Conservation (phyloP, 1,284 basidiomycete genomes). For the Xanthoconium separans region DNA sequence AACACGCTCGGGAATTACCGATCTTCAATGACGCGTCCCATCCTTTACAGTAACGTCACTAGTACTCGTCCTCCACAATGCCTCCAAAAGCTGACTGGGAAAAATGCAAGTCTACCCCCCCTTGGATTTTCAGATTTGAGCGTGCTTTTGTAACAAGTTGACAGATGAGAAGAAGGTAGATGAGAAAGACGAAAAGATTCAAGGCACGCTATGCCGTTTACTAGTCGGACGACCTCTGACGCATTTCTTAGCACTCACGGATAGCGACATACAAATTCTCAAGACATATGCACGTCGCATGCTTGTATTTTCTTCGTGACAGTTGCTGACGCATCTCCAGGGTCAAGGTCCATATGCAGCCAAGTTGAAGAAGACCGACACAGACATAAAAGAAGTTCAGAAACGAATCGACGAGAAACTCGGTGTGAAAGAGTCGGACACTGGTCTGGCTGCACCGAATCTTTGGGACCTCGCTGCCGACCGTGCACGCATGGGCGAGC, state of each 20-base stretch:
- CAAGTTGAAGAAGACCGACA: constrained; percentile 86
- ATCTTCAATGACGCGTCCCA: constrained; percentile 35
- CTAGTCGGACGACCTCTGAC: not conserved
- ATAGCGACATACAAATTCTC: constrained; percentile 98
- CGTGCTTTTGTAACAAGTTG: constrained; percentile 7
- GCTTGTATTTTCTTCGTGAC: not conserved
- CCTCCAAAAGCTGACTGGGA: constrained; percentile 95
- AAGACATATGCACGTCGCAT: constrained; percentile 83
- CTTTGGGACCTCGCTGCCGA: constrained; percentile 94
- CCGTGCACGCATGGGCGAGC: constrained; percentile 87
- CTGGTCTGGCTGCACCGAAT: constrained; percentile 94
- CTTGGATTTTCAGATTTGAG: not conserved
- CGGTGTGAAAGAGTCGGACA: constrained; percentile 98
- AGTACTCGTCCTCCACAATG: constrained; percentile 48
- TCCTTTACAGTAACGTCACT: not conserved
- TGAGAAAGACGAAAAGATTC: constrained; percentile 90
- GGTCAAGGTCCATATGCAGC: constrained; percentile 97
- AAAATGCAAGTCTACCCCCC: constrained; percentile 67
- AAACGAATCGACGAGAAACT: constrained; percentile 98
- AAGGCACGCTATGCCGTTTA: constrained; percentile 52
- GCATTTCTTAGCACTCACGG: constrained; percentile 76
- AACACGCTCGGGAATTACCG: constrained; percentile 30
- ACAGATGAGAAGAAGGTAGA: constrained; percentile 80
- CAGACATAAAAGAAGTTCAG: constrained; percentile 95
- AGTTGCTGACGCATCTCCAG: constrained; percentile 40